Evolutionary conservation across 306 rosid genomes (phyloP), one percentile per base, ranked within the genome.

Genomic region (Inga oerstediana): DNA sequence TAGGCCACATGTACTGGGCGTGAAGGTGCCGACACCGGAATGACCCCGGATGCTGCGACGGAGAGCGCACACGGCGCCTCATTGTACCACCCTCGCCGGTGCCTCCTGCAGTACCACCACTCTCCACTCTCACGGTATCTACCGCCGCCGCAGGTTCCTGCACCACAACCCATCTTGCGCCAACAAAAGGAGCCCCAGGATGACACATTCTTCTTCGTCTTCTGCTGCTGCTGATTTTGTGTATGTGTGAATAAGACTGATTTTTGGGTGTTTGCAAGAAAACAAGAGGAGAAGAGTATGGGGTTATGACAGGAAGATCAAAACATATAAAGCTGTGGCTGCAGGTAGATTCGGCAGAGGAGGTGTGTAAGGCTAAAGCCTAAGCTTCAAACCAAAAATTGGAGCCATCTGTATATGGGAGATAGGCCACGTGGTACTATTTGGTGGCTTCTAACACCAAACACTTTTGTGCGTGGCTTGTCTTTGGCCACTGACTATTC

Each of bases 1-100:
- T 77, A 10, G 88, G 92, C 98, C 98, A 95, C 9, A 87, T 92
- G 65, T 95, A 92, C 85, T 87, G 81, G 9, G 75, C 88, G 3
- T 62, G 94, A 83, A 92, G 98, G n/a, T 85, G 93, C 52, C 98
- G 87, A 73, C 98, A 95, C 81, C 98, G 92, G 79, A 93, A 95
- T 37, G 98, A 93, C 20, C 98, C 97, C 0, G 95, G 97, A 84
- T 95, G 98, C 79, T 52, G 82, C 3, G 97, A 92, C 51, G 98
- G 98, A 12, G 98, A 95, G 77, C 98, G 93, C 80, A 86, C 62
- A 35, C 98, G 93, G 32, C 68, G 86, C 86, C 80, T 84, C 8
- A 9, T 27, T 0, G 80, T 49, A 70, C 77, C 85, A 2, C 54
- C 46, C 35, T 81, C 77, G 1, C 37, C 39, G 7, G 80, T 71